Evolutionary conservation across 2,329 filamentous ascomycete genomes (phyloP), one percentile per base, ranked within the genome.

Genomic region (Diaporthe nobilis): DNA sequence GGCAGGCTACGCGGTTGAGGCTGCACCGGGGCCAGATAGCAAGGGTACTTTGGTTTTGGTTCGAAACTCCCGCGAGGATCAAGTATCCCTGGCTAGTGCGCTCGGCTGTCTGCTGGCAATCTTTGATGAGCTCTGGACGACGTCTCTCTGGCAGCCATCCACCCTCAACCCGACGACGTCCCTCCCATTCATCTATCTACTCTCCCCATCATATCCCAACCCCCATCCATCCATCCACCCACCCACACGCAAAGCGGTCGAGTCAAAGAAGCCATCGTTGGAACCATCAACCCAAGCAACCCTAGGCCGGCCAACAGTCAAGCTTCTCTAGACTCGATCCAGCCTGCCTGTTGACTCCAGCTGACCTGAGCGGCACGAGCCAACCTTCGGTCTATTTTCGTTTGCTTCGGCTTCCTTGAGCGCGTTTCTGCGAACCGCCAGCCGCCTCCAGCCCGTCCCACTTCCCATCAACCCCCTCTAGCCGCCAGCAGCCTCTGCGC

Each of bases 41-140:
- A 70, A 55, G 47, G 65, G 49, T 70, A 70, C 65, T 55, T 70
- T 15, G 25, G 13, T 17, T 12, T 28, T 42, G 49, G 17, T 4
- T 6, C 9, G 3, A 20, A 12, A 28, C 34, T 22, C 9, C 49
- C 12, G 3, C 6, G 20, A 28, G 25, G 17, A 3, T 1, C 17
- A 71, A 39, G 76, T 77, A 73, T 47, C 63, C 22, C 61, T 20
- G 42, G 55, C 34, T 47, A 70, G 42, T 55, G 53, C 53, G 22
- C 31, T 63, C 42, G 49, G 58, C 71, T 73, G 71, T 70, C 37
- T n/a, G 65, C 72, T 34, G 70, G 73, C 71, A 74, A 70, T 67
- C 65, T 76, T 76, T 74, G 74, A 76, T 73, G 71, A 76, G 74
- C 74, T 76, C 68, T 58, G 51, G 70, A 67, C 58, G 53, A 67